Conservation (phyloP, 306 rosid species). For the Ziziphus jujuba region DNA sequence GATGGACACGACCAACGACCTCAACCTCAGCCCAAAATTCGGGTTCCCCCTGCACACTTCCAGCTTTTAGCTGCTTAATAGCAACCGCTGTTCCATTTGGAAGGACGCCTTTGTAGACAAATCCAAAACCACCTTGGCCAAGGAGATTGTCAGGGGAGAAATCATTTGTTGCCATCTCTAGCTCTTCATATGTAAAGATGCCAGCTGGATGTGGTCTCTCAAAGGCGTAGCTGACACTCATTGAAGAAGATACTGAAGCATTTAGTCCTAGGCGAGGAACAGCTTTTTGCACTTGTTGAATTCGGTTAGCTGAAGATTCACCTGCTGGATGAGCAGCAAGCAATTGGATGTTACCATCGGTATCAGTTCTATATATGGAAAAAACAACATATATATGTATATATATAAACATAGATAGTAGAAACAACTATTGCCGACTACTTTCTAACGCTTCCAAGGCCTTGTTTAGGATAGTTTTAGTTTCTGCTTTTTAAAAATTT, state of each 20-base stretch:
- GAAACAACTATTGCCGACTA: no score
- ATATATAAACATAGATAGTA: neutral
- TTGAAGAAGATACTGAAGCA: conserved; percentile 20
- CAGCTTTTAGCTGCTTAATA: conserved; percentile 58
- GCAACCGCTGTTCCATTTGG: conserved; percentile 63
- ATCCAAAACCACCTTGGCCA: conserved; percentile 75
- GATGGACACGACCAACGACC: conserved; percentile 66
- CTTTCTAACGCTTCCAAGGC: no score
- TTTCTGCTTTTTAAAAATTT: no score
- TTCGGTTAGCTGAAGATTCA: conserved; percentile 33
- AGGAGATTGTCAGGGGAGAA: conserved; percentile 55
- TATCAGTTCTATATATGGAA: no score
- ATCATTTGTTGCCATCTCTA: conserved; percentile 46
- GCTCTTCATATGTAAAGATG: conserved; percentile 51
- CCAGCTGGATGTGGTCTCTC: conserved; percentile 31
- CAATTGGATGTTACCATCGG: no score
- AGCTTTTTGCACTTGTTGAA: conserved; percentile 28
- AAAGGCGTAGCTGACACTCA: conserved; percentile 29
- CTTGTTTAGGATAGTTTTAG: no score
- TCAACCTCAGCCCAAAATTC: conserved; percentile 70
- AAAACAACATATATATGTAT: no score
- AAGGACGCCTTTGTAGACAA: conserved; percentile 66
- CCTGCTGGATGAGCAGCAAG: conserved; percentile 28
- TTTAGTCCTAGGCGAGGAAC: conserved; percentile 25
- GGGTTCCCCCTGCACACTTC: conserved; percentile 65